phyloP scores from a whole-genome alignment of 83 land plant species.

The Picea abies region DNA sequence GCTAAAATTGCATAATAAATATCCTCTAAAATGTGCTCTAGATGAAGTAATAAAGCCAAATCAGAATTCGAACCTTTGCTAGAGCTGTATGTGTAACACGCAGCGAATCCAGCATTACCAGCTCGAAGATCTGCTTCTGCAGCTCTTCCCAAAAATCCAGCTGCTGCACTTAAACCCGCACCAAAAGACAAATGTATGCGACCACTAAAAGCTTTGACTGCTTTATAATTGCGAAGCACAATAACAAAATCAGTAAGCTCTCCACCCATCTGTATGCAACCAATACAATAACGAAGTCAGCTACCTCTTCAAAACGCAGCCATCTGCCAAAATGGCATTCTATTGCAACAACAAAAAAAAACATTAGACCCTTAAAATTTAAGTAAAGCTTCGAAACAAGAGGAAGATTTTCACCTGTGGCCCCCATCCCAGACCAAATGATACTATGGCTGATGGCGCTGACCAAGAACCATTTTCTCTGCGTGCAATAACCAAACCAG shows the following conservation, averaged over 20 bases:
- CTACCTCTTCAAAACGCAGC: neutral
- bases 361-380: neutral
- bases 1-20: neutral
- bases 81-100: slow-evolving; percentile 94
- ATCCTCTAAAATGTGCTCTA: neutral
- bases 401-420: slow-evolving; percentile 62
- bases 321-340: neutral
- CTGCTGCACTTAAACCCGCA: slow-evolving; percentile 93
- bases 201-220: slow-evolving; percentile 91
- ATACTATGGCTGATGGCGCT: slow-evolving; percentile 88
- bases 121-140: slow-evolving; percentile 92
- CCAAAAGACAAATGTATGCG: slow-evolving; percentile 91
- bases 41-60: neutral
- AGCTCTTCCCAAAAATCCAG: slow-evolving; percentile 88
- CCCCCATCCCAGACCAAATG: slow-evolving; percentile 96
- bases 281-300: neutral
- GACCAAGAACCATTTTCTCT: slow-evolving; percentile 92
- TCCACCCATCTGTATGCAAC: slow-evolving; percentile 68
- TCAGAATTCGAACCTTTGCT: slow-evolving; percentile 77
- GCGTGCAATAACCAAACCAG: slow-evolving; percentile 86
- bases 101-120: slow-evolving; percentile 87
- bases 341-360: no score
- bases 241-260: slow-evolving; percentile 94
- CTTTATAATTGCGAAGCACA: slow-evolving; percentile 72
- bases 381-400: neutral